Evolutionary conservation across 2,329 filamentous ascomycete species (phyloP).

Genomic region (Diaporthe ilicicola): DNA sequence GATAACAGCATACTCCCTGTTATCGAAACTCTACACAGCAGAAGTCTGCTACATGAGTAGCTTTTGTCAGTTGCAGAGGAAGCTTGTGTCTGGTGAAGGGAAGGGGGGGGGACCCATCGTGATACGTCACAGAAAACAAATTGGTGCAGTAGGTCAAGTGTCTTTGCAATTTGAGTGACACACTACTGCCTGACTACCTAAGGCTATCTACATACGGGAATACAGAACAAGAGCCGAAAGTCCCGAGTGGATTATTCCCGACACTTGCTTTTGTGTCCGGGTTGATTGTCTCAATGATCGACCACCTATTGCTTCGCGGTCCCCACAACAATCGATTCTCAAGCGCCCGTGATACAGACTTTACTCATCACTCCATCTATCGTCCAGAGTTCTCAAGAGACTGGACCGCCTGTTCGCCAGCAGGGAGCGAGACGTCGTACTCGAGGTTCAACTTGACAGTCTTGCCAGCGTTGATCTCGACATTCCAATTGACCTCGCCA

Average conservation of each 20-base stretch:
- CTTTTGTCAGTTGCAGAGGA: not conserved
- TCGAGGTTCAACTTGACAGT: conserved; percentile 66
- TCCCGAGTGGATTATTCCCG: not conserved
- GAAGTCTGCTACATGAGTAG: no score
- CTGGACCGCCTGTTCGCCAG: conserved; percentile 52
- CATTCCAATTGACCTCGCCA: conserved; percentile 67
- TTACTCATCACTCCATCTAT: no score
- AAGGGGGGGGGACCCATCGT: no score
- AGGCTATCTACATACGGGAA: not conserved
- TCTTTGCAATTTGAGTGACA: not conserved
- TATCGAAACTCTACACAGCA: no score
- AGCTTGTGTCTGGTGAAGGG: no score
- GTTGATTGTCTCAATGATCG: no score
- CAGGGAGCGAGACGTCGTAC: conserved; percentile 68
- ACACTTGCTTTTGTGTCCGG: not conserved
- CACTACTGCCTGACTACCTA: not conserved
- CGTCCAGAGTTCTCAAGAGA: not conserved
- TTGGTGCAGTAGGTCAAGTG: not conserved
- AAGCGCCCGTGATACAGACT: no score
- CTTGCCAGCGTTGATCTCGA: conserved; percentile 65
- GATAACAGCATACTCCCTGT: no score
- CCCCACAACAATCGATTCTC: no score
- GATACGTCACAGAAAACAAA: not conserved
- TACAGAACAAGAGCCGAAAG: not conserved
- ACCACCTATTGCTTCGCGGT: no score